Base-by-base conservation (phyloP, 331 rosid species). In the Phaseolus coccineus region DNA sequence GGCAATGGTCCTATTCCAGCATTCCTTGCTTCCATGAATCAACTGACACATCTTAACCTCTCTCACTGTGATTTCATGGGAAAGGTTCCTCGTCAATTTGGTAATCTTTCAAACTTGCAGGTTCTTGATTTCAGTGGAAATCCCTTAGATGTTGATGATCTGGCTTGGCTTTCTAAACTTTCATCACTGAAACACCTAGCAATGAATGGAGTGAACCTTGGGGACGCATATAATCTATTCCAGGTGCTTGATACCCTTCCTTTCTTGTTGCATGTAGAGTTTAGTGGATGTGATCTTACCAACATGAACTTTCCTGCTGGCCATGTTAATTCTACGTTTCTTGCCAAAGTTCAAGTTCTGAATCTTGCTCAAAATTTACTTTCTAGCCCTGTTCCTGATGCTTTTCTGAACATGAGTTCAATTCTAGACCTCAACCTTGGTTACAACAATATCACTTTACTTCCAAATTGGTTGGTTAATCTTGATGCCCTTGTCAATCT, bases 91-190 rank as follows among this genome's bases (percentile, higher is more conserved):
- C 39, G 27, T 39, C 67, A 61, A 28, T 22, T 61, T 30, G 69
- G 46, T 16, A 62, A 62, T 33, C 69, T 62, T 62, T 62, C 46
- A 31, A 62, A 62, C 25, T 33, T 62, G 69, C 46, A 62, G 5
- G 4, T 6, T 62, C 46, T 62, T 33, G 69, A 62, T 62, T 24
- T 62, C 69, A 62, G 69, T 33, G 44, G 13, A 62, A 31, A 31
- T 31, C 39, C 25, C 33, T 31, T 33, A 7, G 19, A 15, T 62
- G 69, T 7, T 33, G 25, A 16, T 33, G 69, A 62, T 2, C 0
- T 62, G 9, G 46, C 25, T 62, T 62, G 69, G 69, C 46, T 62
- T 33, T 62, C 69, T 6, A 62, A 62, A 9, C 69, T 62, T 62
- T 14, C 25, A 33, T 62, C 69, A 31, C 46, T 62, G 5, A 62